Base-by-base conservation (phyloP, 495 filamentous ascomycete species). In the Delitschia confertaspora region DNA sequence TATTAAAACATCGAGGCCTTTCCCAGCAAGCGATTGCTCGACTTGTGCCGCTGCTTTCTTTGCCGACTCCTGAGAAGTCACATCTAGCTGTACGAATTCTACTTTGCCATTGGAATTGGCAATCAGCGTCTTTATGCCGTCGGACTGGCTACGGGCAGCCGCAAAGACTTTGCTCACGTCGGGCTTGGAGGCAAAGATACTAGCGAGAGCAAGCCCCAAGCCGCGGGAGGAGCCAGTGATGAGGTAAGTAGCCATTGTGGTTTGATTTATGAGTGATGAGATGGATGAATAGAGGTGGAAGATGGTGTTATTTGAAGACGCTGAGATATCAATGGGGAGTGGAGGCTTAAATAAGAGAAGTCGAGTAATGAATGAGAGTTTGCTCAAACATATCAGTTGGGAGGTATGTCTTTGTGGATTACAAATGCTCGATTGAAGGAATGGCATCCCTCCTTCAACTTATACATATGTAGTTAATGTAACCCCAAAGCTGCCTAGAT, bases 1-100 rank as follows among this genome's bases (percentile, higher is more conserved):
- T 1, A 68, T 66, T 0, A 63, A 68, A 22, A 74, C 49, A 33
- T 73, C 65, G 2, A 73, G 33, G 1, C 47, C 52, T 23, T 55
- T 46, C 1, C 38, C 22, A 13, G 58, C 53, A 4, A 22, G 23
- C 24, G 66, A 38, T 8, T 32, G 34, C 23, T 68, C 60, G 18
- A 73, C 38, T 4, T 23, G 6, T 13, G 2, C 36, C 10, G 22
- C 36, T 1, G 36, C 36, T 7, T n/a, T 39, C 36, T 26, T 39
- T 22, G 29, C 13, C 10, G 10, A 16, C 19, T 13, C 18, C 8
- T 8, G 1, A 8, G 7, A 14, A 4, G 19, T 17, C 22, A 24
- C 22, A 31, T 39, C 36, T 8, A 39, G 36, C 21, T 26, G 18
- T 2, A 39, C 36, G 21, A 25, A 39, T 3, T 25, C n/a, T 7